Percentiles rank a stretch among this genome's conserved stretches.
Conservation (phyloP, 257 asterid species). For the Primulina tabacum region DNA sequence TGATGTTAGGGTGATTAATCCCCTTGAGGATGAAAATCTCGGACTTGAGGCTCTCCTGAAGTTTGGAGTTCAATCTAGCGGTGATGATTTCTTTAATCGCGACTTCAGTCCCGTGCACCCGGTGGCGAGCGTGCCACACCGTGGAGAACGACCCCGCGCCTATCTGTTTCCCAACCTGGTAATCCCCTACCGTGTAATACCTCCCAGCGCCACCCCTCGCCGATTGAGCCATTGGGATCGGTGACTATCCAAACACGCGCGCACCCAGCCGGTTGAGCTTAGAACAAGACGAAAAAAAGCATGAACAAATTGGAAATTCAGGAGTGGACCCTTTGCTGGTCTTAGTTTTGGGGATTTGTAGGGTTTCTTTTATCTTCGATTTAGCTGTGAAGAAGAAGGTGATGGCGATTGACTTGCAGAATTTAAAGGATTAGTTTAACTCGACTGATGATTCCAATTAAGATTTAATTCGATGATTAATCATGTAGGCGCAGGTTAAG, state of each 20-base stretch:
- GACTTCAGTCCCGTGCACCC: conserved; percentile 74
- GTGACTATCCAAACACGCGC: conserved; percentile 16
- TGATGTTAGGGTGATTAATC: conserved; percentile 85
- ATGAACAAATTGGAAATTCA: not conserved
- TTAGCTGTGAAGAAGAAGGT: not conserved
- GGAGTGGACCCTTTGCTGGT: not conserved
- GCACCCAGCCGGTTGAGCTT: conserved; percentile 13
- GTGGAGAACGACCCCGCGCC: conserved; percentile 89
- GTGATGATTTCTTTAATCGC: conserved; percentile 83
- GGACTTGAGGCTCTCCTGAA: conserved; percentile 76
- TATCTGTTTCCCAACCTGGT: conserved; percentile 66
- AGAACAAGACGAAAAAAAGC: not conserved
- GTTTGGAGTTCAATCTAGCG: conserved; percentile 54
- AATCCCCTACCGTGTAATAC: conserved; percentile 65
- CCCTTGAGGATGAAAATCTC: conserved; percentile 82
- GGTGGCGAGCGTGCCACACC: conserved; percentile 94
- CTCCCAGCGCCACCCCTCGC: conserved; percentile 39
- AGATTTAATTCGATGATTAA: conserved; percentile 8
- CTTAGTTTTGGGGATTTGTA: not conserved
- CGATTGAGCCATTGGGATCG: conserved; percentile 55
- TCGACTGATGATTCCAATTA: conserved; percentile 1
- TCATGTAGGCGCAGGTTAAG: not conserved
- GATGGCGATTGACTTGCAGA: not conserved
- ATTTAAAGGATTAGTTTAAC: conserved; percentile 10
- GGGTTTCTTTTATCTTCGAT: not conserved